Evolutionary conservation across 2,329 filamentous ascomycete species (phyloP).

Genomic region (Ophiostoma quercus): DNA sequence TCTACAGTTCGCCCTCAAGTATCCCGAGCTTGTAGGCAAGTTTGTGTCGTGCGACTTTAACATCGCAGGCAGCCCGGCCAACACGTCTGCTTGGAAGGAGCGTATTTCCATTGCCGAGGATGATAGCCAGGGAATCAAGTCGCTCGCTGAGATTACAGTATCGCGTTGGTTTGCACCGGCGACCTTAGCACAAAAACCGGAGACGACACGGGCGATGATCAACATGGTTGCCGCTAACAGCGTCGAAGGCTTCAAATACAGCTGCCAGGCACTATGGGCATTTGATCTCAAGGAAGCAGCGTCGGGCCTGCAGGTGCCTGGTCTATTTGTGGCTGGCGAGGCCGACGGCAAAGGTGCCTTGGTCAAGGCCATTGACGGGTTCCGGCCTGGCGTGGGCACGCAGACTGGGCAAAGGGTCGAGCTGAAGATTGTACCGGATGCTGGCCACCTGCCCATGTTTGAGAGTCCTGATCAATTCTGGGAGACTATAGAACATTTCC

Average conservation of each 20-base stretch:
- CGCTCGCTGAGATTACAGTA: slow-evolving; percentile 66
- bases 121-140: slow-evolving; percentile 48
- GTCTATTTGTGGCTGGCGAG: slow-evolving; percentile 66
- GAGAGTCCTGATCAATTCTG: slow-evolving; percentile 57
- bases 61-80: slow-evolving; percentile 62
- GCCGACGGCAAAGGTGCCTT: slow-evolving; percentile 65
- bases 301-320: slow-evolving; percentile 50
- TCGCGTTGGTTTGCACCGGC: slow-evolving; percentile 70
- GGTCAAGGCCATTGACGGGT: slow-evolving; percentile 73
- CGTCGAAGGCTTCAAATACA: slow-evolving; percentile 62
- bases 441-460: slow-evolving; percentile 80
- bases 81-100: slow-evolving; percentile 74
- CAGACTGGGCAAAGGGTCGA: slow-evolving; percentile 43
- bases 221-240: slow-evolving; percentile 65
- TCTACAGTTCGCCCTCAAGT: slow-evolving; percentile 64
- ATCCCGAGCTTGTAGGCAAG: slow-evolving; percentile 53
- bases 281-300: slow-evolving; percentile 61
- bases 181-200: slow-evolving; percentile 43
- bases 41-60: slow-evolving; percentile 80
- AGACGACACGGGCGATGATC: slow-evolving; percentile 52
- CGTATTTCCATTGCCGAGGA: slow-evolving; percentile 63
- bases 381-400: slow-evolving; percentile 53
- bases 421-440: slow-evolving; percentile 60
- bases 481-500: slow-evolving; percentile 25
- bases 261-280: slow-evolving; percentile 64